Conservation (phyloP, 1,284 basidiomycete species). For the Porodaedalea pini region DNA sequence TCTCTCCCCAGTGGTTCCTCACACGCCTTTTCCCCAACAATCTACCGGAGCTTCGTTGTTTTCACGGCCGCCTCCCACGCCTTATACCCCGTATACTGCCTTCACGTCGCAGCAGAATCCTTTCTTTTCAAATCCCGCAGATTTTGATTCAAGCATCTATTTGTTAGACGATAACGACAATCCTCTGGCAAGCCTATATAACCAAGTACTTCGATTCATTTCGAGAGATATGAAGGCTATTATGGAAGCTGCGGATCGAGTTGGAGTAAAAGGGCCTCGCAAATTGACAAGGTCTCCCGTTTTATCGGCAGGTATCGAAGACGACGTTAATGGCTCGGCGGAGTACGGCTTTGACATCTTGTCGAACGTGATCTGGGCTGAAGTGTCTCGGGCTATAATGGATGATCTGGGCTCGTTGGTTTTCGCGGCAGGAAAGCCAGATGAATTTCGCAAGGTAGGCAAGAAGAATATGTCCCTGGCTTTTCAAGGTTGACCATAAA, state of each 20-base stretch:
- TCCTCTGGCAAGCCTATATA: conserved; percentile 72
- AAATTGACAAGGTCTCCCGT: not conserved
- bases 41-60: conserved; percentile 24
- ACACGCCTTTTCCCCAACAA: conserved; percentile 2
- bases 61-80: conserved; percentile 48
- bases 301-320: not conserved
- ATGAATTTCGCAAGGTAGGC: conserved; percentile 82
- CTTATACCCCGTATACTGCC: conserved; percentile 62
- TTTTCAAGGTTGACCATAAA: not conserved
- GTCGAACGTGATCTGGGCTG: conserved; percentile 85
- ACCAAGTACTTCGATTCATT: conserved; percentile 77
- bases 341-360: conserved; percentile 71
- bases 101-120: conserved; percentile 52
- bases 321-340: conserved; percentile 17
- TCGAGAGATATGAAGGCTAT: conserved; percentile 67
- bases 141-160: conserved; percentile 33
- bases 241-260: conserved; percentile 73
- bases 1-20: conserved; percentile 68
- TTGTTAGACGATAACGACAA: conserved; percentile 63
- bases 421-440: conserved; percentile 88
- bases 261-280: conserved; percentile 31
- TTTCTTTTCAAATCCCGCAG: conserved; percentile 33
- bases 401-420: conserved; percentile 79
- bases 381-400: conserved; percentile 75
- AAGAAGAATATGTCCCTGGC: not conserved